Base-by-base conservation (phyloP, 176 grass and related monocot genomes). In the Oryza rufipogon region DNA sequence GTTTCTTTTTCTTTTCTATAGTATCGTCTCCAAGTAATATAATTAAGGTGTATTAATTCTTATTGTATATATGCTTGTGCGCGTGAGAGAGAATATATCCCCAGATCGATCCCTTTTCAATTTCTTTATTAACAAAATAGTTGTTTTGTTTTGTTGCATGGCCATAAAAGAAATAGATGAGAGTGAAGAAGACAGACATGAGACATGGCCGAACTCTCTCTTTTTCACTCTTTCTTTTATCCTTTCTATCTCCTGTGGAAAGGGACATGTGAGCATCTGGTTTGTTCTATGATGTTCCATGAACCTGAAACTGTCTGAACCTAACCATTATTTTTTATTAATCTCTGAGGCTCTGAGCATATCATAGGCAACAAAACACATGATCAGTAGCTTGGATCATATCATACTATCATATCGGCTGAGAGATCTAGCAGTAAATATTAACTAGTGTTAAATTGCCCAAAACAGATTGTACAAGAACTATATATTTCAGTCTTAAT, bases 181-280 rank as follows among this genome's bases (percentile, higher is more conserved):
- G 69, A 89, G 39, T 4, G 46, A 67, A 83, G 30, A 73, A 91
- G 45, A 8, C 85, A 84, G 85, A 91, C 84, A 89, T 14, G 73
- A 84, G 85, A 91, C 84, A 89, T 14, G 81, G 61, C 63, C 56
- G 0, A 61, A 79, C 80, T 80, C 84, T 84, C 58, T 88, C 83
- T 87, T 2, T n/a, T 9, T 77, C 3, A 41, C 39, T 7, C 39
- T 41, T 41, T 41, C 7, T 41, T 41, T 41, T 38, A 17, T 80
- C 36, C 87, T 84, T 84, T 66, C 76, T 79, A 73, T 89, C 75
- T 81, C 76, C 32, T 83, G 75, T 52, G 10, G 79, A 86, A 82
- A 90, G 79, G 46, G 88, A 78, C 67, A 19, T 41, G 80, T 79
- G 44, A 68, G 44, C 80, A 33, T 71, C 68, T 73, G 63, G 63